A percentile compares a stretch with the other conserved stretches of the same genome.
phyloP scores from a whole-genome alignment of 1,284 basidiomycete genomes.

The Ustilago hordei region DNA sequence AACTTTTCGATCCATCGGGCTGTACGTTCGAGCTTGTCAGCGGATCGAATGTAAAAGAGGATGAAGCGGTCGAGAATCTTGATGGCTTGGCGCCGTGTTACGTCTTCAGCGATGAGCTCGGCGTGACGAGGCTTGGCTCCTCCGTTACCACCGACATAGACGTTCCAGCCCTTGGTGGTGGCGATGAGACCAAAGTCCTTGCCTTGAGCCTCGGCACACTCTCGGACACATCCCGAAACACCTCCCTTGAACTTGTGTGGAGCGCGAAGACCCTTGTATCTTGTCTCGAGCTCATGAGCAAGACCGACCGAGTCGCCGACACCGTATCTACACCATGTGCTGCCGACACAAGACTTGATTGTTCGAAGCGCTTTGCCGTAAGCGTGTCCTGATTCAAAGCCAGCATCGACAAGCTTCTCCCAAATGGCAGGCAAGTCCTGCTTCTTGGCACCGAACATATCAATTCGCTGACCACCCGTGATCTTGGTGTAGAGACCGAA shows the following conservation, averaged over 20 bases:
- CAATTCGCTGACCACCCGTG: constrained; percentile 75
- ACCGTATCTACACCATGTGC: constrained; percentile 80
- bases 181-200: constrained; percentile 84
- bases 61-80: constrained; percentile 79
- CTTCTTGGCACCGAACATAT: constrained; percentile 81
- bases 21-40: constrained; percentile 75
- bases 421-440: constrained; percentile 82
- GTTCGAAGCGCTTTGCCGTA: constrained; percentile 77
- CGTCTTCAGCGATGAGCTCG: constrained; percentile 72
- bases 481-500: constrained; percentile 75
- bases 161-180: constrained; percentile 75
- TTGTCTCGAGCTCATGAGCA: constrained; percentile 79
- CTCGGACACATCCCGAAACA: constrained; percentile 75
- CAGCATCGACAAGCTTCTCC: constrained; percentile 77
- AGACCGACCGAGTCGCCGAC: constrained; percentile 81
- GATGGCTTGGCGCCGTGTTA: constrained; percentile 70
- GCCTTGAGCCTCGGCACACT: constrained; percentile 75
- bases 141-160: constrained; percentile 81
- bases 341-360: constrained; percentile 76
- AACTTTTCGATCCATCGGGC: constrained; percentile 81
- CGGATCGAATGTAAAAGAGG: constrained; percentile 79
- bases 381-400: constrained; percentile 82
- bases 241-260: constrained; percentile 84
- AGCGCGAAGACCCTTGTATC: constrained; percentile 78
- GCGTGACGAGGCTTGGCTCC: constrained; percentile 78